Conservation (phyloP, 805 yeast species). For the Candida sanyiensis region DNA sequence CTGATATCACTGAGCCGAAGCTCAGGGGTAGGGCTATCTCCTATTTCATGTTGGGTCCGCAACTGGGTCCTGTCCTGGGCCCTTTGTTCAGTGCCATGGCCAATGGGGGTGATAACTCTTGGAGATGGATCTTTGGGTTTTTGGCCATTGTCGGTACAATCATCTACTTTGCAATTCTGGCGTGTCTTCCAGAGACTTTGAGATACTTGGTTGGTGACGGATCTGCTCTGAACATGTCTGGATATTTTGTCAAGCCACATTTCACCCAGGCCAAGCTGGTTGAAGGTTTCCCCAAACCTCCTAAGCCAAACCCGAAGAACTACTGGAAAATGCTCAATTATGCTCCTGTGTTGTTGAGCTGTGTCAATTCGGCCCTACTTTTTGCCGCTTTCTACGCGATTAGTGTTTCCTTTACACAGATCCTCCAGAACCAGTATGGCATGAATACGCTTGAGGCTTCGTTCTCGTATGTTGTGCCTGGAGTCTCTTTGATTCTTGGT, state of each 20-base stretch:
- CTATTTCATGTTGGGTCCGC: slow-evolving; percentile 78
- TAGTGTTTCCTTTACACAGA: slow-evolving; percentile 43
- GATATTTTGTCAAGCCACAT: slow-evolving; percentile 29
- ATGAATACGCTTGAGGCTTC: slow-evolving; percentile 34
- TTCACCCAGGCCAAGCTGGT: slow-evolving; percentile 23
- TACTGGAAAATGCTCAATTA: slow-evolving; percentile 35
- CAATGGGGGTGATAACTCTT: slow-evolving; percentile 59
- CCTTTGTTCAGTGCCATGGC: slow-evolving; percentile 80
- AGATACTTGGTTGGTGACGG: slow-evolving; percentile 56
- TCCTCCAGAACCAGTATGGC: slow-evolving; percentile 33
- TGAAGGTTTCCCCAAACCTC: slow-evolving; percentile 38
- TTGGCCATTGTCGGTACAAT: slow-evolving; percentile 61
- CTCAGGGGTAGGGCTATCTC: slow-evolving; percentile 82
- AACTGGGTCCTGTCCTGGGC: slow-evolving; percentile 79
- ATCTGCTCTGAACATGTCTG: slow-evolving; percentile 23
- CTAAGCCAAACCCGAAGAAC: slow-evolving; percentile 36
- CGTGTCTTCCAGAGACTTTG: slow-evolving; percentile 75
- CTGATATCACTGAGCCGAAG: slow-evolving; percentile 62
- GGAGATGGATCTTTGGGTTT: slow-evolving; percentile 83
- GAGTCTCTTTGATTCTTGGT: slow-evolving; percentile 42
- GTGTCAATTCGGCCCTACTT: slow-evolving; percentile 43
- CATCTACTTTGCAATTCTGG: slow-evolving; percentile 43
- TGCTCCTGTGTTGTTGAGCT: slow-evolving; percentile 41
- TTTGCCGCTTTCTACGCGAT: slow-evolving; percentile 52
- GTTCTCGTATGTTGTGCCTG: slow-evolving; percentile 49